Base-by-base conservation (phyloP, 1,284 basidiomycete species). In the Ganoderma resinaceum region DNA sequence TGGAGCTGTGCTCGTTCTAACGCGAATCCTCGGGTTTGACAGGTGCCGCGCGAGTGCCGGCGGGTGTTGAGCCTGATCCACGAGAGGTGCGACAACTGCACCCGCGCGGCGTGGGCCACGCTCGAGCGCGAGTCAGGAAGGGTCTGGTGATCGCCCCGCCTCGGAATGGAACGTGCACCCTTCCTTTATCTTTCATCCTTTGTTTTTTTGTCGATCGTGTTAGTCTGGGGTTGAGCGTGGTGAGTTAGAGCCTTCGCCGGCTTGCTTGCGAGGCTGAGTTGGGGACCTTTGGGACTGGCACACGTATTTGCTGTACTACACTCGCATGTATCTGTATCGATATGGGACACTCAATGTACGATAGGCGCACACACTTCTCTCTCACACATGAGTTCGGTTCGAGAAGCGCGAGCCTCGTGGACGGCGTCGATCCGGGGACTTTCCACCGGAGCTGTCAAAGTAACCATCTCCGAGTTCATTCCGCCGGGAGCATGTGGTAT, bases 1-100 rank as follows among this genome's bases (percentile, higher is more conserved):
- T n/a, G 46, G 42, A 7, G 26, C 31, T 33, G 7, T 52, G 33
- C 20, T 23, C 61, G n/a, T 62, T 62, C 61, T 23, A 31, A 23
- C 46, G 33, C 49, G 23, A 11, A 38, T 14, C 5, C n/a, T n/a
- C 52, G 58, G 42, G 42, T 1, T 46, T 40, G 65, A 63, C 65
- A 79, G 78, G 68, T 72, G 33, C 75, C 76, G 65, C 69, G 64
- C 26, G 77, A 79, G 66, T 71, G 76, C 40, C 72, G 77, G 31
- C 69, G 75, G 64, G 74, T 79, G 26, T 53, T 76, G 66, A 79
- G 74, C 70, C 73, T 79, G 29, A 78, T 78, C 65, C 77, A 78
- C 61, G 75, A 76, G 31, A 62, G 73, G 49, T 79, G 78, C 72
- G 76, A 78, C 43, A 71, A 68, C 59, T 79, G 78, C 69, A 74